Conservation (phyloP, 2,329 filamentous ascomycete genomes). For the Pseudocercospora fijiensis region DNA sequence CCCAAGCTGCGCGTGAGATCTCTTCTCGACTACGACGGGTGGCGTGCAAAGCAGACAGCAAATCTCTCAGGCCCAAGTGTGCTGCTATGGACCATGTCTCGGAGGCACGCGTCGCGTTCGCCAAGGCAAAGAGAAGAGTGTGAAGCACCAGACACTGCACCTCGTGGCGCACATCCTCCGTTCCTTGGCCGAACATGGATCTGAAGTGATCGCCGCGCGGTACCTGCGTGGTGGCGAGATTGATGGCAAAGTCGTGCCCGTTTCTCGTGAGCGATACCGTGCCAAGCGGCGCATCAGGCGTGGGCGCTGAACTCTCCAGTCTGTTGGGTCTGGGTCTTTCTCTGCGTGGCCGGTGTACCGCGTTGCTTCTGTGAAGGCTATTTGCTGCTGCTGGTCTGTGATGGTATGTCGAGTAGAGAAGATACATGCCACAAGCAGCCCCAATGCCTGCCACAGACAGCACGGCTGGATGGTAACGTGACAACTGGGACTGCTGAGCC, state of each 20-base stretch:
- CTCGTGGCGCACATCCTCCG: slow-evolving; percentile 7
- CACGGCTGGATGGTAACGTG: slow-evolving; percentile 52
- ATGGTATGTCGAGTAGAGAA: slow-evolving; percentile 48
- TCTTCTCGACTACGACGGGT: slow-evolving; percentile 4
- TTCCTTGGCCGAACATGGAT: slow-evolving; percentile 12
- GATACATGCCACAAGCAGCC: slow-evolving; percentile 59
- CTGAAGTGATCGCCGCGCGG: slow-evolving; percentile 13
- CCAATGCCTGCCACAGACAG: slow-evolving; percentile 57
- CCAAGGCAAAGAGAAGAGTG: slow-evolving; percentile 10
- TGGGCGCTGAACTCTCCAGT: slow-evolving; percentile 11
- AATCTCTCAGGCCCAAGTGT: slow-evolving; percentile 12
- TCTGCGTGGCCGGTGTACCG: slow-evolving; percentile 24
- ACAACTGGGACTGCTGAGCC: slow-evolving; percentile 25
- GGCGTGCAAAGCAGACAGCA: slow-evolving; percentile 6
- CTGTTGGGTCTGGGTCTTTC: slow-evolving; percentile 11
- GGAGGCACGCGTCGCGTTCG: neutral
- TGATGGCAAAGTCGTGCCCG: slow-evolving; percentile 19
- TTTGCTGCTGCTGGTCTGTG: slow-evolving; percentile 15
- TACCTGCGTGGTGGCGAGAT: slow-evolving; percentile 17
- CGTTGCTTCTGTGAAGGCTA: slow-evolving; percentile 27
- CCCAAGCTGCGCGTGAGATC: slow-evolving; percentile 11
- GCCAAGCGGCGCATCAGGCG: slow-evolving; percentile 21
- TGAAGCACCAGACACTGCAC: slow-evolving; percentile 12
- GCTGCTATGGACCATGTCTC: slow-evolving; percentile 3
- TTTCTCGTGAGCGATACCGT: slow-evolving; percentile 15